Base-by-base conservation (phyloP, 106 monocot genomes). In the Vanilla planifolia region DNA sequence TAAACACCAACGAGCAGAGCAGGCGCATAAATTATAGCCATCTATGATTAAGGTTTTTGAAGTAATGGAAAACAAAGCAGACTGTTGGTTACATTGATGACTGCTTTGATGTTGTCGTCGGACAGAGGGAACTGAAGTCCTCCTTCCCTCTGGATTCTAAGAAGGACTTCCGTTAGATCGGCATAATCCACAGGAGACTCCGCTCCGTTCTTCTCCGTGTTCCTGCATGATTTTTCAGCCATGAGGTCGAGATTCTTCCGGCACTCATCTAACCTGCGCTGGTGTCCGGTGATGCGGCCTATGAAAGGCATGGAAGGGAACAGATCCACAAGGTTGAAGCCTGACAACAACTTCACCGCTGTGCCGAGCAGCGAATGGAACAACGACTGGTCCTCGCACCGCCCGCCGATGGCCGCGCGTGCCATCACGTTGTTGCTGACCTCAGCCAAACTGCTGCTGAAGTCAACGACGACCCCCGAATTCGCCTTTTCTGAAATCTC, bases 271-370 rank as follows among this genome's bases (percentile, higher is more conserved):
- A 67, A 16, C 14, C 33, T 19, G 0, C 1, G 6, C 8, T 2
- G 41, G 22, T 50, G 20, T 11, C 35, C 0, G 9, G 15, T 7
- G 19, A 33, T 14, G 37, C 51, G 10, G 29, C 52, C 29, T 52
- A 52, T 29, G 52, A 52, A 52, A 1, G 47, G 26, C 2, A 42
- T 66, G 0, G 77, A 77, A 9, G 77, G 77, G 28, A 71, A 77
- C 27, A 71, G 39, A 45, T 77, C 71, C 21, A 33, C 60, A 29
- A 56, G 21, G 24, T 32, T 25, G 51, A 77, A 60, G 3, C 70
- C 71, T 3, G 42, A 23, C 15, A 13, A 2, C 7, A 77, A 33
- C 36, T 71, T 51, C 10, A 46, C 5, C 13, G 27, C 47, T 0
- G 22, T 51, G 43, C 60, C 46, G 2, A 67, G 8, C 21, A 20